A percentile compares a stretch with the other conserved stretches of the same genome.
Evolutionary conservation across 108 stramenopile genomes (phyloP).

Genomic region (Nannochloropsis salina): DNA sequence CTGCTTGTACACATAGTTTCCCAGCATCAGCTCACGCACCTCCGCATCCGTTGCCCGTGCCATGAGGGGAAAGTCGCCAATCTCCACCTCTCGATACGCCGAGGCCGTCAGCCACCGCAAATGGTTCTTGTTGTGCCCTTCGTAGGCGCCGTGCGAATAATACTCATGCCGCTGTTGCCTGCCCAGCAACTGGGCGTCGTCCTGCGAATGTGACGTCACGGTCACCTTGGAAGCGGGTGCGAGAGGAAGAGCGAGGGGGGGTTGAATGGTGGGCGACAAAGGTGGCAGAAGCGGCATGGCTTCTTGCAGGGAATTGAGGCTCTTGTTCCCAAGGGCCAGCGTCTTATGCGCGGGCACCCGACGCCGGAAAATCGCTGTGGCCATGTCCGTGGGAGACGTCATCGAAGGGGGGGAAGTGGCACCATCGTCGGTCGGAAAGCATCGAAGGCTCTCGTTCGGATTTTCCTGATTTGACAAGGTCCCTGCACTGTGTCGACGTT

Average conservation of each 20-base stretch:
- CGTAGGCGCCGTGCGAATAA: neutral
- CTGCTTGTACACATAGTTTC: conserved; percentile 15
- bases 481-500: too few relatives aligned
- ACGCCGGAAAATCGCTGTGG: neutral
- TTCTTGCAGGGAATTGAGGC: conserved; percentile 16
- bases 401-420: too few relatives aligned
- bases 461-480: too few relatives aligned
- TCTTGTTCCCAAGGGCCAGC: neutral
- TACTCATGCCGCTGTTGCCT: neutral
- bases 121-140: conserved; percentile 8
- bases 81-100: neutral
- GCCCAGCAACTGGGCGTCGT: neutral
- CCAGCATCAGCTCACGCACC: neutral
- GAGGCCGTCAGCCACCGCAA: conserved; percentile 11
- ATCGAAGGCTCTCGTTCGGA: too few relatives aligned
- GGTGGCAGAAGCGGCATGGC: neutral
- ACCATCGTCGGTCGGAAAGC: too few relatives aligned
- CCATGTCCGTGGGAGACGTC: too few relatives aligned
- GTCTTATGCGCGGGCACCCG: neutral
- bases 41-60: neutral
- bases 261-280: neutral
- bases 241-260: neutral
- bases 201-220: neutral
- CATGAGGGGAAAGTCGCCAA: conserved; percentile 13
- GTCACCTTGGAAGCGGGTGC: neutral